phyloP scores from a whole-genome alignment of 208 protist genomes.

The Acanthamoeba lenticulata region DNA sequence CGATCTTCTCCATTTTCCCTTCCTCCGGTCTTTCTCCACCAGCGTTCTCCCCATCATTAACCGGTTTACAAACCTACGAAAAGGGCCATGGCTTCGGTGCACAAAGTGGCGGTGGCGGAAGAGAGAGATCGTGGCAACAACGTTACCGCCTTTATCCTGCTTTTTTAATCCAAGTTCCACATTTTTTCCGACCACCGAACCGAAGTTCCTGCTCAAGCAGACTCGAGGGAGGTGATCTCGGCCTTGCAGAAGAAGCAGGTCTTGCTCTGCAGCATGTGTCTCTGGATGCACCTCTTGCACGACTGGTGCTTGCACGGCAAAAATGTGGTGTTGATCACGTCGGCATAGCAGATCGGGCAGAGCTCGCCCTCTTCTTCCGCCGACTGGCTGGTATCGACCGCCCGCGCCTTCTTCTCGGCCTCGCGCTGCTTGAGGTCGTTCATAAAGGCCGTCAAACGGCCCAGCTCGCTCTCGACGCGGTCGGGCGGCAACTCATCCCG shows the following conservation, averaged over 20 bases:
- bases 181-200: neutral
- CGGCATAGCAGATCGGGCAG: constrained; percentile 64
- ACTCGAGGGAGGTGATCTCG: constrained; percentile 24
- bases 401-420: constrained; percentile 11
- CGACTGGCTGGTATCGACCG: neutral
- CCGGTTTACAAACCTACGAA: constrained; percentile 29
- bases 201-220: neutral
- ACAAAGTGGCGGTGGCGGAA: neutral
- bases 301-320: constrained; percentile 65
- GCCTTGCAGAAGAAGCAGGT: constrained; percentile 73
- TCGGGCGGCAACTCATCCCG: neutral
- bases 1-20: neutral
- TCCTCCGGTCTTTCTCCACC: neutral
- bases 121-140: neutral
- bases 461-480: neutral
- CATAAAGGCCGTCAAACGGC: neutral
- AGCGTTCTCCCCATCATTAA: neutral
- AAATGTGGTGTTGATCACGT: constrained; percentile 60
- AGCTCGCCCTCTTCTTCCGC: constrained; percentile 62
- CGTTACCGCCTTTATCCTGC: too few relatives aligned
- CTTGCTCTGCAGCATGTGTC: constrained; percentile 66
- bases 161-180: neutral
- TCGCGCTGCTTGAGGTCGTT: constrained; percentile 22
- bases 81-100: constrained; percentile 21
- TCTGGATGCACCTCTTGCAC: constrained; percentile 70